A percentile compares a stretch with the other conserved stretches of the same genome.
Conservation (phyloP, 2,329 filamentous ascomycete genomes). For the Beauveria rudraprayagi region DNA sequence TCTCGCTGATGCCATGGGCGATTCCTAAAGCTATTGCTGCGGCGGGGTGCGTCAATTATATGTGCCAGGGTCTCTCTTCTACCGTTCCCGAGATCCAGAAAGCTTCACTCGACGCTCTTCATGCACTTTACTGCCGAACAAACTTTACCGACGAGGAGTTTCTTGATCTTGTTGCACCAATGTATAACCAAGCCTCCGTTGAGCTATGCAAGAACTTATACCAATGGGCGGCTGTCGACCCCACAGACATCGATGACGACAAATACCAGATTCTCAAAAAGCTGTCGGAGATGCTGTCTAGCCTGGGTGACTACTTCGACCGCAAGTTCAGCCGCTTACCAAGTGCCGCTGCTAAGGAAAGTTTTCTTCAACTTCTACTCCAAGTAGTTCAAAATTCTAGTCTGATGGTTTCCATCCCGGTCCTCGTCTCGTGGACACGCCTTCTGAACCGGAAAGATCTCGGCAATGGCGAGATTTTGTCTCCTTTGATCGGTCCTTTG, state of each 20-base stretch:
- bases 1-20: constrained; percentile 78
- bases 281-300: constrained; percentile 84
- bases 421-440: constrained; percentile 82
- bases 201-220: constrained; percentile 66
- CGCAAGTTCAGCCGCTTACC: constrained; percentile 64
- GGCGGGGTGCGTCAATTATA: constrained; percentile 59
- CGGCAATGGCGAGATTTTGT: constrained; percentile 52
- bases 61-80: constrained; percentile 64
- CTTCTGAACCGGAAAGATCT: constrained; percentile 67
- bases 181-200: constrained; percentile 67
- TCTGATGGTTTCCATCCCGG: constrained; percentile 85
- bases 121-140: constrained; percentile 68
- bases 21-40: constrained; percentile 73
- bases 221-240: constrained; percentile 70
- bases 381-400: constrained; percentile 76
- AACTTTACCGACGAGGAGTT: constrained; percentile 74
- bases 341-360: constrained; percentile 54
- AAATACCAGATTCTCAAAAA: constrained; percentile 92
- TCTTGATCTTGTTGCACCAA: constrained; percentile 65
- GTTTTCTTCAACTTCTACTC: constrained; percentile 72
- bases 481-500: constrained; percentile 62
- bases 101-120: constrained; percentile 62
- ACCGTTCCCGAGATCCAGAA: constrained; percentile 66
- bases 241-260: constrained; percentile 78
- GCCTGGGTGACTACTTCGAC: constrained; percentile 76